phyloP scores from a whole-genome alignment of 2,329 filamentous ascomycete genomes.

The Claviceps sp. region DNA sequence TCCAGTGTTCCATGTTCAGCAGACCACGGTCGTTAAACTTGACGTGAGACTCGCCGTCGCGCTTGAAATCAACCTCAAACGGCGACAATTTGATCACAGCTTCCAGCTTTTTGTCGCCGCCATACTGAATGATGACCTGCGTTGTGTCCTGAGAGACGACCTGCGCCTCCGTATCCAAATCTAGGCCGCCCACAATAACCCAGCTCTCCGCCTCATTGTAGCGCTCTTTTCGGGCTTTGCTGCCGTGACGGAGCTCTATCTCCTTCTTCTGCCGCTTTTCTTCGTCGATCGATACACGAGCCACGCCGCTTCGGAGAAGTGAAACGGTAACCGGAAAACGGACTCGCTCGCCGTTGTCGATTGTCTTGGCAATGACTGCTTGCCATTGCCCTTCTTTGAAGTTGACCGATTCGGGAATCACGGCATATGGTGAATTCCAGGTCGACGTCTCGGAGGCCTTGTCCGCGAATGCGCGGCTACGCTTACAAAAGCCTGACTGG shows the following conservation, averaged over 20 bases:
- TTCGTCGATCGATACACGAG: slow-evolving; percentile 81
- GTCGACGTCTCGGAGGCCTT: slow-evolving; percentile 49
- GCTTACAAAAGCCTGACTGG: slow-evolving; percentile 93
- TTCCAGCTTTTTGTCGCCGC: slow-evolving; percentile 61
- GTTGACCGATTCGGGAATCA: slow-evolving; percentile 56
- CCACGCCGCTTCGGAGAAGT: slow-evolving; percentile 80
- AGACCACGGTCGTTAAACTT: slow-evolving; percentile 82
- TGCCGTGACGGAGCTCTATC: slow-evolving; percentile 75
- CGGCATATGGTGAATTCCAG: slow-evolving; percentile 71
- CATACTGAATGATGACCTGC: slow-evolving; percentile 67
- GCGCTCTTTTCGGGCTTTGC: slow-evolving; percentile 74
- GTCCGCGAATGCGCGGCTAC: slow-evolving; percentile 84
- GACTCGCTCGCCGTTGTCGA: slow-evolving; percentile 53
- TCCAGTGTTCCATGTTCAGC: slow-evolving; percentile 92
- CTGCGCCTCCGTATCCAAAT: slow-evolving; percentile 57
- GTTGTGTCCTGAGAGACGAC: slow-evolving; percentile 51
- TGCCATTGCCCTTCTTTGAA: slow-evolving; percentile 71
- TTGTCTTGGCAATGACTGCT: slow-evolving; percentile 69
- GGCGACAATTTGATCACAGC: slow-evolving; percentile 73
- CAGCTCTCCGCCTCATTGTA: slow-evolving; percentile 87
- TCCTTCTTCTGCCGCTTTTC: slow-evolving; percentile 80
- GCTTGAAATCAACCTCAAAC: slow-evolving; percentile 74
- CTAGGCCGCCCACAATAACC: slow-evolving; percentile 71
- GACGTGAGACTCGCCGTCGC: slow-evolving; percentile 69
- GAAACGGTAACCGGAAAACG: slow-evolving; percentile 72